Evolutionary conservation across 331 rosid genomes (phyloP).

Genomic region (Malus hybrid): DNA sequence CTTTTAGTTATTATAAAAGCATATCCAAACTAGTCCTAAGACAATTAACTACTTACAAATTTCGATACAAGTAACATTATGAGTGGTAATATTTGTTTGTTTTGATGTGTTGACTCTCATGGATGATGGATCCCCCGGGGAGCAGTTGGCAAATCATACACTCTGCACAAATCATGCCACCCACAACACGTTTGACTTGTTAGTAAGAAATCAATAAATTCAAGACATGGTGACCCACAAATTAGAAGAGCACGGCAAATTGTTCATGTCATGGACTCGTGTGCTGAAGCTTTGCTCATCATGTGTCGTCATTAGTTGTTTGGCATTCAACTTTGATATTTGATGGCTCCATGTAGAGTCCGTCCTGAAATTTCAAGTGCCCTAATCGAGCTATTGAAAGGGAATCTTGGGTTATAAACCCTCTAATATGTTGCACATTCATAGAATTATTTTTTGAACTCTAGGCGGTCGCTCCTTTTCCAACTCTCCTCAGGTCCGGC

Average conservation of each 20-base stretch:
- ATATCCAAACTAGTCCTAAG: no score
- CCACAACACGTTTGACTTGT: not conserved
- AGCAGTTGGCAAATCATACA: not conserved
- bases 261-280: not conserved
- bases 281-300: not conserved
- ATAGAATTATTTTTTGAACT: no score
- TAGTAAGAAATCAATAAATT: no score
- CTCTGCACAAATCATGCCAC: not conserved
- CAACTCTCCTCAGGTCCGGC: no score
- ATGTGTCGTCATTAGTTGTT: not conserved
- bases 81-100: not conserved
- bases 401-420: no score
- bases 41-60: not conserved
- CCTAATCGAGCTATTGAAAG: no score
- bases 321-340: not conserved
- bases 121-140: not conserved
- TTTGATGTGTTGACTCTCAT: not conserved
- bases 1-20: no score
- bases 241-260: no score
- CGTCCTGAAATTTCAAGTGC: no score
- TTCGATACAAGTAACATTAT: not conserved
- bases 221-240: no score
- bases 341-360: not conserved
- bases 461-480: no score
- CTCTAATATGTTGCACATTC: no score